Base-by-base conservation (phyloP, 106 monocot species). In the Hemerocallis citrina region DNA sequence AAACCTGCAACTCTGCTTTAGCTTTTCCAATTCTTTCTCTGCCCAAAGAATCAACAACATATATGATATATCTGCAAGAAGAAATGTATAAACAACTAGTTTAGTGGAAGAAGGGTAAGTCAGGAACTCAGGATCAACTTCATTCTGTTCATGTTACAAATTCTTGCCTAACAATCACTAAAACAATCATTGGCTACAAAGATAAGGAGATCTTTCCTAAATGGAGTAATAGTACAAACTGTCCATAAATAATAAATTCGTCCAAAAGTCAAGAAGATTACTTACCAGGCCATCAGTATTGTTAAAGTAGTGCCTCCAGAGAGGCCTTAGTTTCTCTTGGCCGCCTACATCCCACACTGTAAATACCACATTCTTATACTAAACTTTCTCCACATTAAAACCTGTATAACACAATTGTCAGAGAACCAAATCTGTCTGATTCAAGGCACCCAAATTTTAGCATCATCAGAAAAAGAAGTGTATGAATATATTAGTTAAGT, bases 291-390 rank as follows among this genome's bases (percentile, higher is more conserved):
- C 95, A 86, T 95, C 95, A 11, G 95, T 95, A 66, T 95, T 90
- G 65, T 79, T 89, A 59, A 95, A 95, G 74, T 95, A 95, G 72
- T 95, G 95, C 76, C 95, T 86, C 95, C 95, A 95, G 55, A 95
- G 72, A 4, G 89, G 86, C 59, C 95, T 95, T 28, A 95, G 67
- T 70, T 95, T 95, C 75, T 95, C 95, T 81, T 95, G 95, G 27
- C 95, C 95, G 39, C 95, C 95, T 66, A 95, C 95, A 77, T 95
- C 95, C 94, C 95, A 95, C 27, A 95, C 95, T 7, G 95, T 95
- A 68, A 86, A 86, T 13, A 86, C 73, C 14, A 86, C 86, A 77
- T 86, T 86, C 72, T 86, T 86, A 35, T 86, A 86, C 60, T 86
- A 81, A 68, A 86, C 78, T 65, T 86, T 86, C 68, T 86, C 86